Evolutionary conservation across 176 grass and related monocot species (phyloP).

Genomic region (Puccinellia tenuiflora): DNA sequence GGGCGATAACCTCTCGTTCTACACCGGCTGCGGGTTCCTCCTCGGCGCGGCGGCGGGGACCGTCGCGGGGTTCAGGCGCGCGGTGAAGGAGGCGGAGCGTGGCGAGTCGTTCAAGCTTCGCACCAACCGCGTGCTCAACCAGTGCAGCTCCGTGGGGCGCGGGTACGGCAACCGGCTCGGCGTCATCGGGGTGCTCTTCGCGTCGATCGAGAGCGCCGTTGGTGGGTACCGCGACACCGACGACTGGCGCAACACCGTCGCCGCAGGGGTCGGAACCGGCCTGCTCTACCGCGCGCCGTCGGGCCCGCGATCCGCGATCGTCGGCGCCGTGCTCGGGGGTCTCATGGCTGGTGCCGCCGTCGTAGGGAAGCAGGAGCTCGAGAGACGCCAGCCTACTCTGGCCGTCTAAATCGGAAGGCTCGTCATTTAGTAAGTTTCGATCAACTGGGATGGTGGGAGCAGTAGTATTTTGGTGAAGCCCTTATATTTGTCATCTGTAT

Average conservation of each 20-base stretch:
- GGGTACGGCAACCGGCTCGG: slow-evolving; percentile 51
- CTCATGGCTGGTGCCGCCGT: slow-evolving; percentile 54
- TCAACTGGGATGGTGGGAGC: not conserved
- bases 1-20: slow-evolving; percentile 54
- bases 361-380: slow-evolving; percentile 30
- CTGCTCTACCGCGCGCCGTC: slow-evolving; percentile 34
- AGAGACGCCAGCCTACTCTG: slow-evolving; percentile 47
- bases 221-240: slow-evolving; percentile 43
- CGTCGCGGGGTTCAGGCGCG: slow-evolving; percentile 38
- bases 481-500: not conserved
- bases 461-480: not conserved
- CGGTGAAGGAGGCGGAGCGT: slow-evolving; percentile 31
- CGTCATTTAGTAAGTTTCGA: not conserved
- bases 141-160: slow-evolving; percentile 59
- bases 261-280: slow-evolving; percentile 51
- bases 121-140: slow-evolving; percentile 61
- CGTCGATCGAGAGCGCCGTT: slow-evolving; percentile 47
- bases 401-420: slow-evolving; percentile 8
- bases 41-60: slow-evolving; percentile 25
- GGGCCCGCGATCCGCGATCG: slow-evolving; percentile 43
- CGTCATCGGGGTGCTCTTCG: slow-evolving; percentile 53
- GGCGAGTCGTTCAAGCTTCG: slow-evolving; percentile 66
- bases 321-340: slow-evolving; percentile 48
- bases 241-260: slow-evolving; percentile 73
- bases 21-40: slow-evolving; percentile 46